Evolutionary conservation across 2,329 filamentous ascomycete species (phyloP).

Genomic region (Colletotrichum navitas): DNA sequence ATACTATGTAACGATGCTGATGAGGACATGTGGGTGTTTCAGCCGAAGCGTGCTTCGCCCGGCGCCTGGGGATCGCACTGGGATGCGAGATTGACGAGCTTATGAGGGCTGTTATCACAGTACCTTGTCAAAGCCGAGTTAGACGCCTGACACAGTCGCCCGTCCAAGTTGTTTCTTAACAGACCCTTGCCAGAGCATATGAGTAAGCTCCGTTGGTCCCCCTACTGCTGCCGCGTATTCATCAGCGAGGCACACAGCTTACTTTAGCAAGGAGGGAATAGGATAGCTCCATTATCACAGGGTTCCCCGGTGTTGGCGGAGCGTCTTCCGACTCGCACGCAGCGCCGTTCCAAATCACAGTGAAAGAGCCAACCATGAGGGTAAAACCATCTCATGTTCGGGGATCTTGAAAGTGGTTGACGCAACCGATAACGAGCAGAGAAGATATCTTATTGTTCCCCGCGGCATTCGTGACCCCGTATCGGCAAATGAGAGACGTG

Average conservation of each 20-base stretch:
- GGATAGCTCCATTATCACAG: background rate
- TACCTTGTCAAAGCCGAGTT: background rate
- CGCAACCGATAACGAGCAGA: background rate
- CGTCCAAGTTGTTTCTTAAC: background rate
- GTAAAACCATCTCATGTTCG: background rate
- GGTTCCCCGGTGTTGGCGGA: background rate
- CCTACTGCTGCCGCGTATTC: background rate
- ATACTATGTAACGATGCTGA: background rate
- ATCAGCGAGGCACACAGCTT: background rate
- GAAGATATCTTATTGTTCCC: background rate
- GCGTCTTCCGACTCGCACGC: background rate
- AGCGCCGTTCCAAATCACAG: background rate
- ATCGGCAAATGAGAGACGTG: background rate
- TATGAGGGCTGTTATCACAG: background rate
- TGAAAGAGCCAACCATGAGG: too few relatives aligned
- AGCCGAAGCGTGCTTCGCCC: constrained; percentile 2
- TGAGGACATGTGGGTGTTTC: background rate
- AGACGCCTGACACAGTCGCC: background rate
- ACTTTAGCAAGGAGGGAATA: background rate
- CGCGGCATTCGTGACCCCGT: background rate
- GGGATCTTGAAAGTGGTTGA: background rate
- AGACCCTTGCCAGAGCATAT: background rate
- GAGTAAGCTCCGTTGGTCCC: background rate
- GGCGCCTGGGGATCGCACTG: background rate
- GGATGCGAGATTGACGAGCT: background rate